These are phyloP conservation scores for Metschnikowia peoriensis DNA, from an alignment of 805 yeast genomes.

Conservation along the genomic window DNA sequence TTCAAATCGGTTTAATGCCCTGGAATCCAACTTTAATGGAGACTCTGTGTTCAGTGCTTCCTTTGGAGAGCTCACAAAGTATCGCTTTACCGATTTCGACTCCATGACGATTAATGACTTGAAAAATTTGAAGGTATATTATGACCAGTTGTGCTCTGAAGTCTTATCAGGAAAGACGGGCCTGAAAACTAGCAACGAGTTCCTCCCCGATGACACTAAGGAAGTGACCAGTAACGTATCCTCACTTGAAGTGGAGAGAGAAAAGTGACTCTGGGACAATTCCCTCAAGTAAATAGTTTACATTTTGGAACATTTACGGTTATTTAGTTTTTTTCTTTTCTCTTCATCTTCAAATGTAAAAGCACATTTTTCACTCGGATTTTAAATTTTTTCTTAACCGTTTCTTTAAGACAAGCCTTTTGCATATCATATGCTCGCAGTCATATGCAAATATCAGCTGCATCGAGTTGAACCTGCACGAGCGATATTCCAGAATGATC, in stretches of 20 bases:
- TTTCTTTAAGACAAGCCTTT: no score
- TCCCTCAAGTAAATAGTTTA: neutral
- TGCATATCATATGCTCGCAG: no score
- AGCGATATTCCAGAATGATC: slow-evolving; percentile 9
- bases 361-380: no score
- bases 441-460: no score
- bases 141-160: slow-evolving; percentile 37
- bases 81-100: slow-evolving; percentile 36
- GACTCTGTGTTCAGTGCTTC: slow-evolving; percentile 23
- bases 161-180: slow-evolving; percentile 13
- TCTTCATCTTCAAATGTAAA: no score
- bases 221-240: neutral
- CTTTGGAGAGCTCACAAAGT: slow-evolving; percentile 30
- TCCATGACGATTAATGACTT: slow-evolving; percentile 35
- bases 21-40: slow-evolving; percentile 18
- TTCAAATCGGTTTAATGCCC: slow-evolving; percentile 5
- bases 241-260: neutral
- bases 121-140: slow-evolving; percentile 30
- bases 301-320: neutral
- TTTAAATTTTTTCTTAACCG: no score
- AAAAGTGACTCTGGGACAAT: neutral
- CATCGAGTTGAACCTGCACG: slow-evolving; percentile 10
- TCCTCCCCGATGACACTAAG: slow-evolving; percentile 9
- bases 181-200: slow-evolving; percentile 18
- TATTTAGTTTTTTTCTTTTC: no score